Evolutionary conservation across 768 basidiomycete genomes (phyloP).

Genomic region (Tylopilus plumbeoviolaceoides): DNA sequence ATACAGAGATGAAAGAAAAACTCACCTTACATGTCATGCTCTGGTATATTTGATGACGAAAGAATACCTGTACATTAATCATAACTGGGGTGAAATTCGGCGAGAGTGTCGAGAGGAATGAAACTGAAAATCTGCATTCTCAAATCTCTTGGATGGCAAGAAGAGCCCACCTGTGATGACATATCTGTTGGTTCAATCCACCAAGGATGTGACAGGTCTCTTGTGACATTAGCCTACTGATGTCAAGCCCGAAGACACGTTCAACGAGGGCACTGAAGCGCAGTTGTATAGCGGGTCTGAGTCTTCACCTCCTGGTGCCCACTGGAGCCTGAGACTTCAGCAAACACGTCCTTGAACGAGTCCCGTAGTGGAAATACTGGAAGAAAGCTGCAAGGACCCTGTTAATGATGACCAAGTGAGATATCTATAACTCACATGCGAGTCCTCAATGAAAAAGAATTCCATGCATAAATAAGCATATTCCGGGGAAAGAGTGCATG

Average conservation of each 20-base stretch:
- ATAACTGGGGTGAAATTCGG: slow-evolving; percentile 35
- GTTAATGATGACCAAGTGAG: neutral
- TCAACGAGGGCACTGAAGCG: neutral
- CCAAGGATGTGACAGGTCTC: slow-evolving; percentile 15
- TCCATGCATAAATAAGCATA: no score
- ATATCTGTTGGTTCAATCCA: slow-evolving; percentile 18
- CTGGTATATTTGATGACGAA: slow-evolving; percentile 46
- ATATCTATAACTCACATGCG: slow-evolving; percentile 31
- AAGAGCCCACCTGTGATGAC: neutral
- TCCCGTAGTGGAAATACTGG: neutral
- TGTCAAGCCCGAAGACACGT: neutral
- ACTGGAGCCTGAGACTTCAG: slow-evolving; percentile 46
- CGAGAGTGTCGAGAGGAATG: slow-evolving; percentile 30
- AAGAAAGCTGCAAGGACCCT: slow-evolving; percentile 7
- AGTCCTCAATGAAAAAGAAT: slow-evolving; percentile 39
- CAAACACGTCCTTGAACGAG: slow-evolving; percentile 32
- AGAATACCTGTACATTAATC: slow-evolving; percentile 41
- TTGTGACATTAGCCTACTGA: neutral
- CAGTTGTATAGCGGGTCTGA: slow-evolving; percentile 19
- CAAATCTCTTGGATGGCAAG: slow-evolving; percentile 19
- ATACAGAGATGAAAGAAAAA: no score
- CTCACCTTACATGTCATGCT: slow-evolving; percentile 40
- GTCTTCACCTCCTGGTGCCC: slow-evolving; percentile 50
- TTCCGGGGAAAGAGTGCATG: slow-evolving; percentile 27
- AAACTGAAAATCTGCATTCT: slow-evolving; percentile 25